Evolutionary conservation across 768 basidiomycete genomes (phyloP), one percentile per base, ranked within the genome.

Genomic region (Gymnopilus dilepis): DNA sequence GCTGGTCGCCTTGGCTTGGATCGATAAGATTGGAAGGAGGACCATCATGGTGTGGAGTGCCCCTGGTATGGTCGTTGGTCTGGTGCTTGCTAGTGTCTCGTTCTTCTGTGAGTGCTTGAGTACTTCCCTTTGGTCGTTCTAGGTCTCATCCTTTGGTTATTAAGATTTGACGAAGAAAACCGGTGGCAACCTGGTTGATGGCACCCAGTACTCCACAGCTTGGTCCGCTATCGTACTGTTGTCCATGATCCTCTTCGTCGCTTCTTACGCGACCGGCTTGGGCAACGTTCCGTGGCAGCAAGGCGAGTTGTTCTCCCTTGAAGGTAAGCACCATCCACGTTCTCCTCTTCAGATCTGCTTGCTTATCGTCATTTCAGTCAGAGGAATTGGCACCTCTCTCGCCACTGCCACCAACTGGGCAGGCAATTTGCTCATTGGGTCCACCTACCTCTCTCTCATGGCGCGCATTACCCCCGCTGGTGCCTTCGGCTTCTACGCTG

Each of bases 231-330:
- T 90, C 59, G 89, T 94, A 3, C 73, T 94, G n/a, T 62, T 88
- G 6, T 84, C 88, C n/a, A 94, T 94, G 90, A 86, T 95, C 65
- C 70, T 91, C 65, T 94, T 89, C 74, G 91, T 93, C 21, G 89
- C 89, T 0, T 88, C 88, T 9, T 95, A 94, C 68, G 93, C 91
- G 0, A 89, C 84, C 2, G 89, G 91, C 4, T 75, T 92, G 15
- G 91, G 91, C 0, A 91, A 91, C 67, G 86, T 92, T 2, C 92
- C 92, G 0, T 94, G 92, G 92, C 91, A 92, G 68, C 92, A 93
- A 72, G 91, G 91, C 43, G 92, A 94, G 70, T 80, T 95, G 11
- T 94, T 94, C 75, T 79, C 82, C 19, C 82, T 94, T 38, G 90
- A 92, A 80, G 86, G 87, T 85, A 41, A 28, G 74, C n/a, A n/a